Conservation (phyloP, 2,329 filamentous ascomycete species). For the Stemphylium beticola region DNA sequence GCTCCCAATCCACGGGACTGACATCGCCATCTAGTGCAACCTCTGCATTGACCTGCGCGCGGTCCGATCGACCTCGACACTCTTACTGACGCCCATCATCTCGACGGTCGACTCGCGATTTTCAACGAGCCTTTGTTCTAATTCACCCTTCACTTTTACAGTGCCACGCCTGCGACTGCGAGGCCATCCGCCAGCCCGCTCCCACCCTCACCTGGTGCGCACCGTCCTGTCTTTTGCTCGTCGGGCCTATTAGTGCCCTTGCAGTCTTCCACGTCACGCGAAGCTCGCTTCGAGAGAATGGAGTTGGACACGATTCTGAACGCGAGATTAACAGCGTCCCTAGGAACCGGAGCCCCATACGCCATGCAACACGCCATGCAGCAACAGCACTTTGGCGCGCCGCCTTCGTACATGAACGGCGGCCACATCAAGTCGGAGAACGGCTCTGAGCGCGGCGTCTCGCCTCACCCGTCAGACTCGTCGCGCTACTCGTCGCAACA, state of each 20-base stretch:
- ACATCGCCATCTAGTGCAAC: conserved; percentile 41
- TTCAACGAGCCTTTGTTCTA: conserved; percentile 7
- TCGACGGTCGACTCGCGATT: too few species aligned
- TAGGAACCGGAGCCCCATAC: conserved; percentile 46
- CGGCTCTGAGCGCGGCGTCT: conserved; percentile 64
- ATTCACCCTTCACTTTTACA: conserved; percentile 9
- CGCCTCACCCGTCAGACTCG: conserved; percentile 62
- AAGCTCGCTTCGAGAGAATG: conserved; percentile 37
- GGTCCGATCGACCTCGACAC: conserved; percentile 42
- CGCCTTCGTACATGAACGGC: conserved; percentile 56
- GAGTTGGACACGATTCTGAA: conserved; percentile 52
- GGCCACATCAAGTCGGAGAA: conserved; percentile 63
- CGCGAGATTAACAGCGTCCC: conserved; percentile 49
- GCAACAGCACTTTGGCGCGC: conserved; percentile 55
- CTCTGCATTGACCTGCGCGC: conserved; percentile 50
- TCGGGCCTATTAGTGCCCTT: conserved; percentile 20
- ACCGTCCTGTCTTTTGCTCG: conserved; percentile 37
- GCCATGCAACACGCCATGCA: conserved; percentile 53
- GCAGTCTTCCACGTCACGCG: conserved; percentile 25
- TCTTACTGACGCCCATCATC: conserved; percentile 30
- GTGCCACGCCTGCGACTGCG: conserved; percentile 30
- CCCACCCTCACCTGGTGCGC: conserved; percentile 40
- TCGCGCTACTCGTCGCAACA: conserved; percentile 65
- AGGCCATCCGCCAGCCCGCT: conserved; percentile 34
- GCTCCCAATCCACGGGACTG: conserved; percentile 29